phyloP scores from a whole-genome alignment of 805 yeast species.

The Wickerhamomyces tratensis region DNA sequence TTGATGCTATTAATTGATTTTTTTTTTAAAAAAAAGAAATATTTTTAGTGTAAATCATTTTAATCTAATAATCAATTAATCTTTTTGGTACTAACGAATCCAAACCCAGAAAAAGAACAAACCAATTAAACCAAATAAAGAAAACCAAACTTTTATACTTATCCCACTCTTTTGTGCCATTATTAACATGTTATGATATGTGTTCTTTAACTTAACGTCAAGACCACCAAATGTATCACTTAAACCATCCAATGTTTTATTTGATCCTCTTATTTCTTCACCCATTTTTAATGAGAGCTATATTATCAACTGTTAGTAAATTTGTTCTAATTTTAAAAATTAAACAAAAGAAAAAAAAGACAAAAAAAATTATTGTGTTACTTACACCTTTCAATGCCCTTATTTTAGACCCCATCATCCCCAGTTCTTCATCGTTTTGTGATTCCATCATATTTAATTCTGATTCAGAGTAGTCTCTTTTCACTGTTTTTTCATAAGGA shows the following conservation, averaged over 20 bases:
- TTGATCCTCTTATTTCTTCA: conserved; percentile 49
- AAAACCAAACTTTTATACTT: conserved; percentile 54
- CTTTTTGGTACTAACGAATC: conserved; percentile 14
- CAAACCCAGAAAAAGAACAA: conserved; percentile 43
- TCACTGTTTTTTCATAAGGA: conserved; percentile 28
- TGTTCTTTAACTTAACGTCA: conserved; percentile 36
- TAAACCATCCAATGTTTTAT: conserved; percentile 32
- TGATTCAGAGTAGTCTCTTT: conserved; percentile 38
- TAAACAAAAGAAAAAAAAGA: background rate
- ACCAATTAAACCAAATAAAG: conserved; percentile 35
- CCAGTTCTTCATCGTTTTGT: conserved; percentile 53
- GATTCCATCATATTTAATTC: conserved; percentile 52
- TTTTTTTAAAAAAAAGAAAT: no score
- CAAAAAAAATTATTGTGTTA: background rate
- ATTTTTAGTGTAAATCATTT: no score
- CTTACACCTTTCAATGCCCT: conserved; percentile 39
- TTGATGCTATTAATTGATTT: no score
- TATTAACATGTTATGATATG: conserved; percentile 45
- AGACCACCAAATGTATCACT: conserved; percentile 37
- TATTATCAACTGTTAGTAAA: background rate
- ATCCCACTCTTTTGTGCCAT: conserved; percentile 60
- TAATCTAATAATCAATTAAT: no score
- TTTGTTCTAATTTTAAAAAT: background rate
- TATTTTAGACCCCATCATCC: conserved; percentile 44
- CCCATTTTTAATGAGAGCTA: conserved; percentile 48